These are phyloP conservation scores for Citrus mangshanensis DNA, from an alignment of 345 rosid genomes.

Conservation along the genomic window DNA sequence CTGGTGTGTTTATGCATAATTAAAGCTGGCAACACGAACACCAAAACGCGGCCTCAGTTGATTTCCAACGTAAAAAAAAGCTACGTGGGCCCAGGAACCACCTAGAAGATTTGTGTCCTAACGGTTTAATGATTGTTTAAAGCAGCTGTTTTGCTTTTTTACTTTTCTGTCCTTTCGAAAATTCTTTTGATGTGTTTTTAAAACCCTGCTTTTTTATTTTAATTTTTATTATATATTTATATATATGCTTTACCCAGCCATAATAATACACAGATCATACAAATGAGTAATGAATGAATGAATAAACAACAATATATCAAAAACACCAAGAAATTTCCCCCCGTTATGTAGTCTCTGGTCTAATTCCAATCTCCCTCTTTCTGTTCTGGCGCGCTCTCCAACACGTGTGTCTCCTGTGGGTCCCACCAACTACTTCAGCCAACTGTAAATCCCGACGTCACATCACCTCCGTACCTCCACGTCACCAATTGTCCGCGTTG, in stretches of 20 bases:
- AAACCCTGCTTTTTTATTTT: no score
- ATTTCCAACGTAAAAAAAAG: slow-evolving; percentile 1
- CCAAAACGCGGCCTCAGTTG: neutral
- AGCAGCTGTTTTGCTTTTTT: slow-evolving; percentile 2
- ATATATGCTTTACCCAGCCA: no score
- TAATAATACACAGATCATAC: no score
- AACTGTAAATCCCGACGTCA: slow-evolving; percentile 43
- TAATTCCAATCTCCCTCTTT: neutral
- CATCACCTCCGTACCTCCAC: slow-evolving; percentile 25
- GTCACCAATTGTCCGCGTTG: neutral
- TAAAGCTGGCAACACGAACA: no score
- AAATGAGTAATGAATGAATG: no score
- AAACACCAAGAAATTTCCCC: no score
- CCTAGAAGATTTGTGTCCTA: slow-evolving; percentile 18
- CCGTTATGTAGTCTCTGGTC: no score
- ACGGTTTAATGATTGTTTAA: slow-evolving; percentile 30
- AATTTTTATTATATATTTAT: no score
- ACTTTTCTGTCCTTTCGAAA: neutral
- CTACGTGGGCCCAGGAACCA: slow-evolving; percentile 5
- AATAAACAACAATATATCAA: no score
- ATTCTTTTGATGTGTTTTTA: no score
- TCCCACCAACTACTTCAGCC: slow-evolving; percentile 36
- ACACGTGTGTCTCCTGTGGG: slow-evolving; percentile 24
- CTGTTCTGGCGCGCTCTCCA: neutral
- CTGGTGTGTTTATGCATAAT: no score